Evolutionary conservation across 805 yeast genomes (phyloP).

Genomic region (Nakazawaea wickerhamii): DNA sequence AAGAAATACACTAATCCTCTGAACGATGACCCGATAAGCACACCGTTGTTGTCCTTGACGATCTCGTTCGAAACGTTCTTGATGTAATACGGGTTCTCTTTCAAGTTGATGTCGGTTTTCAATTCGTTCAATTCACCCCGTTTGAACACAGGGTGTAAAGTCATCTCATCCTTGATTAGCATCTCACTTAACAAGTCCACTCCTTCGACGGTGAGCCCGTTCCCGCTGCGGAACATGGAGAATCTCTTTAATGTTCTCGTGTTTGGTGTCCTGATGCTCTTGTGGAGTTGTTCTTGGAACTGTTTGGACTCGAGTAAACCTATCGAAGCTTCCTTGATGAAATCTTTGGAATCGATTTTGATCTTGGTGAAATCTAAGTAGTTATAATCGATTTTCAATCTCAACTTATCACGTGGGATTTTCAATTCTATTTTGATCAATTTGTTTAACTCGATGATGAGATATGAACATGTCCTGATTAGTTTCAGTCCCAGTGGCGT

Average conservation of each 20-base stretch:
- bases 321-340: slow-evolving; percentile 54
- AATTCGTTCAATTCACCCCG: slow-evolving; percentile 5
- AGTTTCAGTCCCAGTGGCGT: background rate
- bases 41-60: slow-evolving; percentile 44
- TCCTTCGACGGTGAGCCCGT: slow-evolving; percentile 42
- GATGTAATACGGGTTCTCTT: slow-evolving; percentile 12
- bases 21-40: slow-evolving; percentile 64
- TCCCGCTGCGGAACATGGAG: slow-evolving; percentile 47
- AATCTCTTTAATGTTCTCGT: slow-evolving; percentile 35
- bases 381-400: slow-evolving; percentile 3
- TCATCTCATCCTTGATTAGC: slow-evolving; percentile 20
- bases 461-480: slow-evolving; percentile 2
- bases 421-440: slow-evolving; percentile 1
- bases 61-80: slow-evolving; percentile 33
- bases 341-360: slow-evolving; percentile 53
- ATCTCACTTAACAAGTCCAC: slow-evolving; percentile 33
- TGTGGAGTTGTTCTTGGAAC: slow-evolving; percentile 22
- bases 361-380: slow-evolving; percentile 61
- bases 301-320: slow-evolving; percentile 45
- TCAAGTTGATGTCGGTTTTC: background rate
- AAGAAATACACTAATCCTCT: slow-evolving; percentile 59
- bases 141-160: slow-evolving; percentile 18
- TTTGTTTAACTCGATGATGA: slow-evolving; percentile 8
- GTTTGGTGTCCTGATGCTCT: slow-evolving; percentile 20
- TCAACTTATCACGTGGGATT: slow-evolving; percentile 1